Evolutionary conservation across 192 early-diverging fungal genomes (phyloP).

Genomic region (Jimgerdemannia lactiflua): DNA sequence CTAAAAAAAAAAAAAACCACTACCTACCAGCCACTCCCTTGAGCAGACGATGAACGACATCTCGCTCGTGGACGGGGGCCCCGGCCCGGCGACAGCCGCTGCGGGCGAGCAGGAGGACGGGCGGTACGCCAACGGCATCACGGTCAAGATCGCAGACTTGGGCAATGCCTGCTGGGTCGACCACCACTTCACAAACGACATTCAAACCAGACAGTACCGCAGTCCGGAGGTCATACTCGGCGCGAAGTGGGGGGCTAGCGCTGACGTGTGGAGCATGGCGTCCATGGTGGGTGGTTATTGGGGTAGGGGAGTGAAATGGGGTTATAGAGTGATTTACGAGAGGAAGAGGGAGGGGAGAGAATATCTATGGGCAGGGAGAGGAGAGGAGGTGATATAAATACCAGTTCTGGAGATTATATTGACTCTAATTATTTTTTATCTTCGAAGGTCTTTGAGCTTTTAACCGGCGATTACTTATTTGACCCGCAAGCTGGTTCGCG

Average conservation of each 20-base stretch:
- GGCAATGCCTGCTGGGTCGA: slow-evolving; percentile 97
- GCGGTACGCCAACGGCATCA: slow-evolving; percentile 28
- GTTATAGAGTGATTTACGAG: not conserved
- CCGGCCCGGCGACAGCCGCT: not conserved
- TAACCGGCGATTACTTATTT: slow-evolving; percentile 94
- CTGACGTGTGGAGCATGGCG: slow-evolving; percentile 94
- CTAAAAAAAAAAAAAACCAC: not conserved
- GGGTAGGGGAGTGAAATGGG: not conserved
- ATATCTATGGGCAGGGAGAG: slow-evolving; percentile 3
- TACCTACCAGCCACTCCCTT: slow-evolving; percentile 34
- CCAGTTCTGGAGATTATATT: not conserved
- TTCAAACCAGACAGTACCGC: slow-evolving; percentile 97
- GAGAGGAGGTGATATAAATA: not conserved
- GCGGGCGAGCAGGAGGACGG: slow-evolving; percentile 5
- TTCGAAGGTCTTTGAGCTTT: slow-evolving; percentile 75
- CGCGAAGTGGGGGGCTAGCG: slow-evolving; percentile 75
- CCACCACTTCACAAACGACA: slow-evolving; percentile 94
- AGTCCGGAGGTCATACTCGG: slow-evolving; percentile 95
- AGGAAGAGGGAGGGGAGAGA: not conserved
- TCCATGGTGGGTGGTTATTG: slow-evolving; percentile 63
- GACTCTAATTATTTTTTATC: slow-evolving; percentile 2
- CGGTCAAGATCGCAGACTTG: slow-evolving; percentile 94
- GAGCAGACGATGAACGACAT: slow-evolving; percentile 67
- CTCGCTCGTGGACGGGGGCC: slow-evolving; percentile 47
- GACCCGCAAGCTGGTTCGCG: slow-evolving; percentile 82